Percentiles rank a stretch among this genome's conserved stretches.
Conservation (phyloP, 768 basidiomycete species). For the Serendipita indica region DNA sequence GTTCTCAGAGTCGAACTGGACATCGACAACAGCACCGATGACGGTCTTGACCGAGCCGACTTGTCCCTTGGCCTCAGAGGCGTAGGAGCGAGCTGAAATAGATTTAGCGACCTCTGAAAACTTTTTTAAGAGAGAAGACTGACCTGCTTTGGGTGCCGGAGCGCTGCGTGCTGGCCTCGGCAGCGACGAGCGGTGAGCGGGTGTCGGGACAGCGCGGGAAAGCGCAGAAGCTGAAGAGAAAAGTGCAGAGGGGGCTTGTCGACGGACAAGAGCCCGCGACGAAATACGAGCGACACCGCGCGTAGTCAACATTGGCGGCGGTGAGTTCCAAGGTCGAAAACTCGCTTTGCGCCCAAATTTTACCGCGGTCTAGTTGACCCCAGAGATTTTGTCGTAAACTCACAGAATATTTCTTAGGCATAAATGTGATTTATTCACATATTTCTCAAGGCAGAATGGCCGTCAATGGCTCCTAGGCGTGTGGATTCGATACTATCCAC, state of each 20-base stretch:
- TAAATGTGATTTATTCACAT: neutral
- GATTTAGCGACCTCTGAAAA: constrained; percentile 19
- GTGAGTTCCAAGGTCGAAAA: constrained; percentile 8
- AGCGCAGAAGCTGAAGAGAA: constrained; percentile 45
- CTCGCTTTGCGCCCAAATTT: too few relatives aligned
- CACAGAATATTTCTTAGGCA: neutral
- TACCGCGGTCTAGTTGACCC: too few relatives aligned
- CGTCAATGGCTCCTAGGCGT: neutral
- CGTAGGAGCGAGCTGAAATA: constrained; percentile 62
- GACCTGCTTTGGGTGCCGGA: constrained; percentile 3
- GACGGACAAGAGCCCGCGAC: constrained; percentile 62
- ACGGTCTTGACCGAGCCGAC: constrained; percentile 84
- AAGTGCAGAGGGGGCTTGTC: constrained; percentile 63
- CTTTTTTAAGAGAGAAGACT: neutral
- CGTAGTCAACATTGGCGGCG: constrained; percentile 54
- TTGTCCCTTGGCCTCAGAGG: constrained; percentile 66
- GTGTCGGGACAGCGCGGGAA: constrained; percentile 9
- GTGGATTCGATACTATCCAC: neutral
- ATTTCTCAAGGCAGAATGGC: neutral
- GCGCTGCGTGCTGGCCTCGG: constrained; percentile 3
- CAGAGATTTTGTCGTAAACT: too few relatives aligned
- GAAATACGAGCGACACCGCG: constrained; percentile 81
- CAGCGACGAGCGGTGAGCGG: constrained; percentile 9
- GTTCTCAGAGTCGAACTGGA: constrained; percentile 89
- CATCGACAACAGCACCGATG: constrained; percentile 99